phyloP scores from a whole-genome alignment of 805 yeast species.

The Wickerhamomyces ciferrii region DNA sequence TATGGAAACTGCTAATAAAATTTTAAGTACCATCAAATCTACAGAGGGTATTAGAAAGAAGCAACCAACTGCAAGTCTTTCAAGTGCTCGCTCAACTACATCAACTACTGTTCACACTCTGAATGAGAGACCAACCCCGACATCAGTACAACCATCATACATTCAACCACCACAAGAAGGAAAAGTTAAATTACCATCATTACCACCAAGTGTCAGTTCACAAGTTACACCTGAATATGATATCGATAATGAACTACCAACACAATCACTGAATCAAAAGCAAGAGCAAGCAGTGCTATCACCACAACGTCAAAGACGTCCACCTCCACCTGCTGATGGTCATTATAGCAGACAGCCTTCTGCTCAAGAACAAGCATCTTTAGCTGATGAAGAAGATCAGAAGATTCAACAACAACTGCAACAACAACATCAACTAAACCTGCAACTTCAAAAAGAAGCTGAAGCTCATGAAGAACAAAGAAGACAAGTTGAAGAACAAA shows the following conservation, averaged over 20 bases:
- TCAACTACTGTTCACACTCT: constrained; percentile 7
- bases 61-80: constrained; percentile 7
- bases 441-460: constrained; percentile 2
- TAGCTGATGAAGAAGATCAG: not conserved
- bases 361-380: constrained; percentile 1
- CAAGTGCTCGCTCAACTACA: constrained; percentile 8
- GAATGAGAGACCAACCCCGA: not conserved
- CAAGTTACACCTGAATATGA: not conserved
- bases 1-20: constrained; percentile 92
- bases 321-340: not conserved
- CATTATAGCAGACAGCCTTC: constrained; percentile 8
- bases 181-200: not conserved
- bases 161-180: not conserved
- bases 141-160: not conserved
- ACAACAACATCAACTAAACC: constrained; percentile 1
- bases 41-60: constrained; percentile 42
- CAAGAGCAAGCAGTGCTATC: constrained; percentile 2
- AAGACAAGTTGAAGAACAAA: constrained; percentile 13
- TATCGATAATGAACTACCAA: constrained; percentile 7
- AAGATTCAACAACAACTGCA: not conserved
- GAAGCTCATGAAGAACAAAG: constrained; percentile 10
- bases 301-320: not conserved
- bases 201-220: not conserved
- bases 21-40: constrained; percentile 75
- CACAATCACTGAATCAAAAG: constrained; percentile 8